These are phyloP conservation scores for Fusarium aywerte DNA, from an alignment of 2,329 filamentous ascomycete genomes.

Conservation along the genomic window DNA sequence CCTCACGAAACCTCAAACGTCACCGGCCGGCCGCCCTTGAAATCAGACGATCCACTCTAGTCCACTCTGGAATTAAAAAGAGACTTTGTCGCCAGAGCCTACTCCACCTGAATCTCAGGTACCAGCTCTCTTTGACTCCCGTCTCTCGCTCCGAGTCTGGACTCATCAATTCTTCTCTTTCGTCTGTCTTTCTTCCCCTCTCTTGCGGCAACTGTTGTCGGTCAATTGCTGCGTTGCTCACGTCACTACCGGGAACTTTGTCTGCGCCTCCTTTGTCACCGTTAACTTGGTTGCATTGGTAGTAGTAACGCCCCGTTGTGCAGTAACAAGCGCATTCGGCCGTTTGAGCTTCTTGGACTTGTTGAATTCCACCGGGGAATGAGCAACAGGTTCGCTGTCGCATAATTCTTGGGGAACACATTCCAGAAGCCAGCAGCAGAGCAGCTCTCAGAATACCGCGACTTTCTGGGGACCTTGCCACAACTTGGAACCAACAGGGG, in stretches of 20 bases:
- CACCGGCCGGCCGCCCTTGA: slow-evolving; percentile 36
- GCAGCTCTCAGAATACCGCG: slow-evolving; percentile 26
- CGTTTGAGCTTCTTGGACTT: slow-evolving; percentile 25
- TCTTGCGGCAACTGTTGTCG: background rate
- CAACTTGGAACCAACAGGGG: slow-evolving; percentile 32
- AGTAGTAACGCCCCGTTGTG: slow-evolving; percentile 20
- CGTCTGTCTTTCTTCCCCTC: slow-evolving; percentile 9
- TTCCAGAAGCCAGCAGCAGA: slow-evolving; percentile 34
- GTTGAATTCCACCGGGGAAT: slow-evolving; percentile 41
- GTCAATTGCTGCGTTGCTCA: slow-evolving; percentile 9
- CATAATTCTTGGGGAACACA: slow-evolving; percentile 38
- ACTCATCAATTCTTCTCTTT: slow-evolving; percentile 16
- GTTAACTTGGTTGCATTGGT: slow-evolving; percentile 35
- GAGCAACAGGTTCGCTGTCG: slow-evolving; percentile 41
- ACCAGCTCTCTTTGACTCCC: slow-evolving; percentile 6
- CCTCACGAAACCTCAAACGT: slow-evolving; percentile 38
- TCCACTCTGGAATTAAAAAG: slow-evolving; percentile 28
- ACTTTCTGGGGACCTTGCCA: slow-evolving; percentile 4
- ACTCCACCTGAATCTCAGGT: slow-evolving; percentile 32
- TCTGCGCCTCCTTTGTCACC: slow-evolving; percentile 19
- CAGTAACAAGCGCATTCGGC: slow-evolving; percentile 19
- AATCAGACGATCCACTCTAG: slow-evolving; percentile 41
- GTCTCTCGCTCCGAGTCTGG: slow-evolving; percentile 15
- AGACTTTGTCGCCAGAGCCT: slow-evolving; percentile 30
- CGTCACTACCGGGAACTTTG: slow-evolving; percentile 19